Evolutionary conservation across 164 flowering plant genomes (phyloP).

Genomic region (Dillenia turbinata): DNA sequence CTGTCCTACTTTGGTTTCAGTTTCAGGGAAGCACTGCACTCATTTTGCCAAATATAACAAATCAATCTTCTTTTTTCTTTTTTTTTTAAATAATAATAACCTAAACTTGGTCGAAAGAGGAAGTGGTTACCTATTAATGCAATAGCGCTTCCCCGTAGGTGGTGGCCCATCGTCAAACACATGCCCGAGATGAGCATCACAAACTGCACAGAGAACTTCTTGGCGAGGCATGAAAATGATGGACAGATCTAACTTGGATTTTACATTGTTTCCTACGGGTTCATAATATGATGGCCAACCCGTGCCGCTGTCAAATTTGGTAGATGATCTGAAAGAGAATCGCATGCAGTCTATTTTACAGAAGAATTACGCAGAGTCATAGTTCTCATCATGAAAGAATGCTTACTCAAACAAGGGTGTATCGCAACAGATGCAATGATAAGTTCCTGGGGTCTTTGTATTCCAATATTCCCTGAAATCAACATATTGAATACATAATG

Average conservation of each 20-base stretch:
- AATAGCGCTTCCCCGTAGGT: conserved; percentile 86
- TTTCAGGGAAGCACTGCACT: conserved; percentile 67
- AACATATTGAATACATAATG: no score
- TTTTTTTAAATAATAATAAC: neutral
- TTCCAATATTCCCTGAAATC: conserved; percentile 76
- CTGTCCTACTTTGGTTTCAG: conserved; percentile 51
- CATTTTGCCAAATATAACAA: neutral
- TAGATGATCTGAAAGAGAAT: conserved; percentile 54
- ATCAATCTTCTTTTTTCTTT: neutral
- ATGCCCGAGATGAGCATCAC: conserved; percentile 93
- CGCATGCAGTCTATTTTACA: neutral
- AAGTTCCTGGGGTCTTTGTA: conserved; percentile 76
- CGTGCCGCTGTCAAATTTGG: conserved; percentile 95
- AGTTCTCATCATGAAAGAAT: neutral
- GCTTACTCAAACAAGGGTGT: conserved; percentile 87
- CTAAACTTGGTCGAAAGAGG: neutral
- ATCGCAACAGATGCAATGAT: conserved; percentile 85
- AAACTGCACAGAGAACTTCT: conserved; percentile 76
- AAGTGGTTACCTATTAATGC: conserved; percentile 72
- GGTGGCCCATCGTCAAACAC: conserved; percentile 93
- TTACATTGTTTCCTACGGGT: conserved; percentile 72
- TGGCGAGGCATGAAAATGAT: conserved; percentile 89
- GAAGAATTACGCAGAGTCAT: neutral
- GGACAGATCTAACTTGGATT: conserved; percentile 76
- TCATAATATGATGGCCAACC: conserved; percentile 96